Conservation (phyloP, 1,284 basidiomycete genomes). For the Clitocybe nebularis region DNA sequence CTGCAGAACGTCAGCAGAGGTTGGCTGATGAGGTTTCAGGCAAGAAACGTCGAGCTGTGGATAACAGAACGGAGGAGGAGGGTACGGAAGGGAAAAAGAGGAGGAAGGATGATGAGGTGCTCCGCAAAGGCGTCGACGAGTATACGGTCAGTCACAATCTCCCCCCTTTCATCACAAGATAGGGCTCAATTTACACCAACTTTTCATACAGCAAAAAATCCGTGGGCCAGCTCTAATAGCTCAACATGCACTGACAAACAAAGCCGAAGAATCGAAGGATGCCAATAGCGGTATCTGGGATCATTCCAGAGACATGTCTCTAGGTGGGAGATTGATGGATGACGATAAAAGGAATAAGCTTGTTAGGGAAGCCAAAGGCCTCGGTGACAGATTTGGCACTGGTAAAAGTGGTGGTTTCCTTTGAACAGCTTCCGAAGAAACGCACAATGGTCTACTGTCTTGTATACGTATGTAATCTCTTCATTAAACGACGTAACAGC, state of each 20-base stretch:
- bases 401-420: slow-evolving; percentile 61
- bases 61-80: slow-evolving; percentile 45
- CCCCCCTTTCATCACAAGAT: background rate
- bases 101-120: slow-evolving; percentile 56
- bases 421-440: background rate
- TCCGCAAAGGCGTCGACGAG: slow-evolving; percentile 68
- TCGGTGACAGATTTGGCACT: slow-evolving; percentile 78
- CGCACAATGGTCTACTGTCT: too few species aligned
- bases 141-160: slow-evolving; percentile 64
- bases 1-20: slow-evolving; percentile 79
- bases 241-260: slow-evolving; percentile 47
- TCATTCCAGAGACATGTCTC: slow-evolving; percentile 79
- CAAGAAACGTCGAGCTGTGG: slow-evolving; percentile 69
- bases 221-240: slow-evolving; percentile 71
- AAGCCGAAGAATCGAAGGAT: slow-evolving; percentile 44
- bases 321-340: slow-evolving; percentile 82
- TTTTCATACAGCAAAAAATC: slow-evolving; percentile 46
- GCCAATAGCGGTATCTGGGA: slow-evolving; percentile 81
- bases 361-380: slow-evolving; percentile 72
- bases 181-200: background rate
- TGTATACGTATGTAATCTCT: too few species aligned
- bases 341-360: slow-evolving; percentile 74
- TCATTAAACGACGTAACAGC: too few species aligned
- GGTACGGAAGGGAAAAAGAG: slow-evolving; percentile 43
- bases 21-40: slow-evolving; percentile 85